Conservation (phyloP, 2,329 filamentous ascomycete species). For the Aureobasidium sp. region DNA sequence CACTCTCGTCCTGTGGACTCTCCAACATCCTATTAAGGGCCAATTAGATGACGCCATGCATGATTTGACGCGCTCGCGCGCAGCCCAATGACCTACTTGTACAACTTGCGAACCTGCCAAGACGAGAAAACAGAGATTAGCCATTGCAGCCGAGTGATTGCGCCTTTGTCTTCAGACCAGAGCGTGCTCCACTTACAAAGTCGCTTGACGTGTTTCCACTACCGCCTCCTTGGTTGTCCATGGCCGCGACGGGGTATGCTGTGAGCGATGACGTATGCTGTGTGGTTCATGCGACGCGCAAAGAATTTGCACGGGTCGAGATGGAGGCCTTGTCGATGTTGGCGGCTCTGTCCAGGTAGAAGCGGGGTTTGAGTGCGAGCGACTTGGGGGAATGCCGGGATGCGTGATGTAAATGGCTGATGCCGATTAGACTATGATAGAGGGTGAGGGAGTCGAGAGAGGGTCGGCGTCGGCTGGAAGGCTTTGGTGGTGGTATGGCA, state of each 20-base stretch:
- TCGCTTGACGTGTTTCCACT: constrained; percentile 77
- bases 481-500: background rate
- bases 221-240: constrained; percentile 34
- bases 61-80: background rate
- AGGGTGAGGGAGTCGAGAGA: background rate
- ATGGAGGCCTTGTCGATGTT: background rate
- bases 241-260: constrained; percentile 20
- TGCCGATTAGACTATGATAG: background rate
- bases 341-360: background rate
- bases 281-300: constrained; percentile 5
- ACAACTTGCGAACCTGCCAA: constrained; percentile 84
- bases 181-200: constrained; percentile 59
- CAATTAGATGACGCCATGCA: constrained; percentile 2
- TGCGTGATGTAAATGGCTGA: background rate
- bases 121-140: constrained; percentile 4
- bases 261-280: background rate
- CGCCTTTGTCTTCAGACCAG: background rate
- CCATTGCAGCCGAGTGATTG: background rate
- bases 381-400: background rate
- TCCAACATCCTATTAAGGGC: constrained; percentile 72
- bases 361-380: background rate
- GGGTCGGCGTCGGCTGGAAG: background rate
- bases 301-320: background rate
- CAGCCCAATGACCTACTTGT: constrained; percentile 61
- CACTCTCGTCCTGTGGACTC: constrained; percentile 82